phyloP scores from a whole-genome alignment of 1,284 basidiomycete species.

The Athelia psychrophila region DNA sequence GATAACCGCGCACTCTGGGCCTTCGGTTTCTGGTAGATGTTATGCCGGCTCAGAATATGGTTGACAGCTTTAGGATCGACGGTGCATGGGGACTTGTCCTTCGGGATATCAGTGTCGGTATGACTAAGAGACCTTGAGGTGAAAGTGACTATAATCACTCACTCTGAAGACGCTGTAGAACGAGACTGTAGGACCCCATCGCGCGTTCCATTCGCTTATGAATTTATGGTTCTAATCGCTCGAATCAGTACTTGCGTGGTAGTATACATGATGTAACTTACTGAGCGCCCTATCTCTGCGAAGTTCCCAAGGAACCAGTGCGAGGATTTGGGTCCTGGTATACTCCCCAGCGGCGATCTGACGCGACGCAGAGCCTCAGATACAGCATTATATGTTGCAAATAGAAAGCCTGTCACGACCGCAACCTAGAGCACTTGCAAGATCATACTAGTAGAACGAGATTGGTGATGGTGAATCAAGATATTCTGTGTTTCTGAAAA shows the following conservation, averaged over 20 bases:
- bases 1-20: background rate
- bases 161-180: background rate
- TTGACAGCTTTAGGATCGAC: constrained; percentile 3
- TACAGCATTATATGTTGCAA: too few relatives aligned
- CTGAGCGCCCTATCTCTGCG: background rate
- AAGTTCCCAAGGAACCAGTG: background rate
- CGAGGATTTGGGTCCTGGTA: background rate
- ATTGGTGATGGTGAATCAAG: too few relatives aligned
- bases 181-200: background rate
- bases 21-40: constrained; percentile 4
- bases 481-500: too few relatives aligned
- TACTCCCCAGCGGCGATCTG: background rate
- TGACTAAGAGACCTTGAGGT: too few relatives aligned
- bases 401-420: too few relatives aligned
- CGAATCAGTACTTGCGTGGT: too few relatives aligned
- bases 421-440: too few relatives aligned
- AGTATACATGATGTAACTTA: background rate
- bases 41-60: constrained; percentile 2
- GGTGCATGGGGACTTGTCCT: constrained; percentile 24
- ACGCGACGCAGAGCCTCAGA: background rate
- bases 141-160: background rate
- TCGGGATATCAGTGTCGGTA: background rate
- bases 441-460: too few relatives aligned
- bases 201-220: background rate
- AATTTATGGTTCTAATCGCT: background rate